phyloP scores from a whole-genome alignment of 139 green algal species.

The Chlorella sp. region DNA sequence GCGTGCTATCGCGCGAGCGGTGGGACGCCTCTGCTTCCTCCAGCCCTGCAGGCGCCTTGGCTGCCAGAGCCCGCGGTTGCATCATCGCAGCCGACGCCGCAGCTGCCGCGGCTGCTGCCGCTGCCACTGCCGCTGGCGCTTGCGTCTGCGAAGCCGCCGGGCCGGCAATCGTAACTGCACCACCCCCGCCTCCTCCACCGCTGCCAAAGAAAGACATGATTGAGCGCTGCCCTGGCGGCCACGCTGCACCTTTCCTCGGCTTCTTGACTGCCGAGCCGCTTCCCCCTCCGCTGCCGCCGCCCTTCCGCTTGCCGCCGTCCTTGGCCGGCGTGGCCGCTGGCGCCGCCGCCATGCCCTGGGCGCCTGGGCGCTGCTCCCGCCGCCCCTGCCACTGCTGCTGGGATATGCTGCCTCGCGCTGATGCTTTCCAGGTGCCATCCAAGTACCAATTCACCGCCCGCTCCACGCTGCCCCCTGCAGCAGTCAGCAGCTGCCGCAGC shows the following conservation, averaged over 20 bases:
- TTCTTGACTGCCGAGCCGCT: background rate
- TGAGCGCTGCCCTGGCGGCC: conserved; percentile 19
- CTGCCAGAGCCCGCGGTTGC: no score
- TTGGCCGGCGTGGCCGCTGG: no score
- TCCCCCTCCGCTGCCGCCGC: background rate
- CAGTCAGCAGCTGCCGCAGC: conserved; percentile 15
- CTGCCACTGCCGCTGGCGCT: no score
- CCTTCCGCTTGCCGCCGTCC: no score
- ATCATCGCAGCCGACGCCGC: no score
- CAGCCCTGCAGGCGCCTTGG: no score
- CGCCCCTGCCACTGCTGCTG: background rate
- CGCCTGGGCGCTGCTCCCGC: background rate
- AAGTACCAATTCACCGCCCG: conserved; percentile 45
- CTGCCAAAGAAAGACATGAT: conserved; percentile 42
- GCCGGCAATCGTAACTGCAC: no score
- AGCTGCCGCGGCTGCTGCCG: no score
- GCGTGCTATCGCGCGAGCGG: no score
- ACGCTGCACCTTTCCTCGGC: background rate
- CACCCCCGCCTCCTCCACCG: no score
- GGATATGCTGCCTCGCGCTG: background rate
- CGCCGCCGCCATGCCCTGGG: background rate
- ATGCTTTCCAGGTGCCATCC: conserved; percentile 13
- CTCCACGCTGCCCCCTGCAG: conserved; percentile 26
- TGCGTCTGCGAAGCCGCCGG: no score
- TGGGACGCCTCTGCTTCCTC: no score